A percentile compares a stretch with the other conserved stretches of the same genome.
These are phyloP conservation scores for Candida ascalaphidarum DNA, from an alignment of 805 yeast species.

Conservation along the genomic window DNA sequence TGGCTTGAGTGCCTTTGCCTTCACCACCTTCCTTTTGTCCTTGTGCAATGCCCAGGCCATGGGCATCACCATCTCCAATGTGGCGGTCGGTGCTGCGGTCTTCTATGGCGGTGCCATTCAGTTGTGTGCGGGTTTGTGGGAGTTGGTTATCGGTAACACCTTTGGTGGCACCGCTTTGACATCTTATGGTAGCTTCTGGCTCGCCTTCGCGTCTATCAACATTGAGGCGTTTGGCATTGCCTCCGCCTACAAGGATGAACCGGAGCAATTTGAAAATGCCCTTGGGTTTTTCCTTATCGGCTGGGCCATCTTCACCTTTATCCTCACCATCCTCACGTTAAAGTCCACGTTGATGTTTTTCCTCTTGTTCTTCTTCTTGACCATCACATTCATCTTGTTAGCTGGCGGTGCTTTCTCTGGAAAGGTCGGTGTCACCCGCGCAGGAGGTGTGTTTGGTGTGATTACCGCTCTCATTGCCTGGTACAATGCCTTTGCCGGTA, in stretches of 20 bases:
- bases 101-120: slow-evolving; percentile 12
- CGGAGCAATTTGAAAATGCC: slow-evolving; percentile 19
- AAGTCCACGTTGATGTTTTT: slow-evolving; percentile 31
- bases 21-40: slow-evolving; percentile 12
- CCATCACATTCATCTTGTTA: slow-evolving; percentile 26
- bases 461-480: slow-evolving; percentile 30
- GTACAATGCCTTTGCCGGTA: slow-evolving; percentile 34
- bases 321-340: slow-evolving; percentile 24
- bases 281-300: slow-evolving; percentile 28
- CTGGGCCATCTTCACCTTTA: slow-evolving; percentile 33
- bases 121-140: slow-evolving; percentile 12
- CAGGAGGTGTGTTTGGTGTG: slow-evolving; percentile 37
- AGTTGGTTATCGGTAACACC: slow-evolving; percentile 10
- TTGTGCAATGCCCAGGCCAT: slow-evolving; percentile 11
- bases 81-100: slow-evolving; percentile 9
- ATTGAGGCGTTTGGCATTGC: slow-evolving; percentile 53
- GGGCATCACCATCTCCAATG: slow-evolving; percentile 8
- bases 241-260: slow-evolving; percentile 30
- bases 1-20: slow-evolving; percentile 11
- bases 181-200: slow-evolving; percentile 57
- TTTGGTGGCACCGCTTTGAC: slow-evolving; percentile 11
- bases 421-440: slow-evolving; percentile 18
- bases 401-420: slow-evolving; percentile 25
- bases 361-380: slow-evolving; percentile 20
- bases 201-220: slow-evolving; percentile 52